Conservation (phyloP, 768 basidiomycete species). For the Tricholoma flavovirens region DNA sequence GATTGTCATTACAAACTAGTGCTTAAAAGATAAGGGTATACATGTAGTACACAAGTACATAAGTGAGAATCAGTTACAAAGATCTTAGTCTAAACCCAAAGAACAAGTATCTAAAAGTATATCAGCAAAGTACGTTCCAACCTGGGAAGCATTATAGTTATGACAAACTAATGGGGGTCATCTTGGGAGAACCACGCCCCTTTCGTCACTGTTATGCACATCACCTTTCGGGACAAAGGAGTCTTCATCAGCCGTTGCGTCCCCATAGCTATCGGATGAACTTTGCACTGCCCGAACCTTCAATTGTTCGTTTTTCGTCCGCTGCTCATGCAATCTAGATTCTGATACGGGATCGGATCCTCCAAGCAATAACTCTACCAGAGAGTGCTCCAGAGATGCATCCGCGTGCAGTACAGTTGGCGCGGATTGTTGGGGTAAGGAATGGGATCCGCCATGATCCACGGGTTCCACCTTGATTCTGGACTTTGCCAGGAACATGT, state of each 20-base stretch:
- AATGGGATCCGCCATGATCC: constrained; percentile 24
- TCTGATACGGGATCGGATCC: constrained; percentile 12
- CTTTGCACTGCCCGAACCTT: neutral
- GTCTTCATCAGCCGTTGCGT: neutral
- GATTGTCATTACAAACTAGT: neutral
- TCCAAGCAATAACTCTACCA: constrained; percentile 45
- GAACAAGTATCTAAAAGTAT: neutral
- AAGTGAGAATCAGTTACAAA: neutral
- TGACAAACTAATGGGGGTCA: neutral
- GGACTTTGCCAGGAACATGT: constrained; percentile 70
- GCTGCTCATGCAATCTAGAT: constrained; percentile 5
- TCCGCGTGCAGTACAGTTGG: constrained; percentile 17
- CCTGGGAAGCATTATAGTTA: constrained; percentile 7
- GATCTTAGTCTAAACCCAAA: neutral
- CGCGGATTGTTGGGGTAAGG: constrained; percentile 31
- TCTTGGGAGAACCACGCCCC: neutral
- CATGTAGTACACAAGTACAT: neutral
- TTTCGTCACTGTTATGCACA: neutral
- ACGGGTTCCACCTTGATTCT: constrained; percentile 34
- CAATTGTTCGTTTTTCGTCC: constrained; percentile 8
- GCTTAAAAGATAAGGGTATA: neutral
- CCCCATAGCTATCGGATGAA: neutral
- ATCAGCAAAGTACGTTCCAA: neutral
- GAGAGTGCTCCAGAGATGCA: constrained; percentile 36
- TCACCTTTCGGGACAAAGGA: neutral